Percentiles rank a stretch among this genome's conserved stretches.
phyloP scores from a whole-genome alignment of 2,329 filamentous ascomycete species.

The Trichoderma sp. region DNA sequence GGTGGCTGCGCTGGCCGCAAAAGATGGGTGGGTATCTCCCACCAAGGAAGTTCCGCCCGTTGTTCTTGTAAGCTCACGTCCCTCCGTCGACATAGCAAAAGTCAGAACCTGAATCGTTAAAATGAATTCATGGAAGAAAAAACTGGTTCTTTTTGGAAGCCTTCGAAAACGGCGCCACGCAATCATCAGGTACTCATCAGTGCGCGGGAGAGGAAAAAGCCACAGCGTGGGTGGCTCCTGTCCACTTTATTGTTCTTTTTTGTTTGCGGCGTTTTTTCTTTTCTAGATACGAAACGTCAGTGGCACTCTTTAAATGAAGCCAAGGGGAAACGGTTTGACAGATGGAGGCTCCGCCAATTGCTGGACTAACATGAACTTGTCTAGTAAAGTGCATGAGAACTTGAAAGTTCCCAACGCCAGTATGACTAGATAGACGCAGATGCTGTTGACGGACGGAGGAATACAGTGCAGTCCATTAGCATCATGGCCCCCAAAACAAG shows the following conservation, averaged over 20 bases:
- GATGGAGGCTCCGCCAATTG: background rate
- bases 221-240: background rate
- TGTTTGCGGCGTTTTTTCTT: background rate
- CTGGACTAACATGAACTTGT: background rate
- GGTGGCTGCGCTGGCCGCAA: background rate
- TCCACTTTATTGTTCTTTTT: background rate
- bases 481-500: background rate
- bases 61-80: background rate
- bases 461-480: background rate
- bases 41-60: background rate
- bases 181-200: background rate
- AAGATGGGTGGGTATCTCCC: background rate
- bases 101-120: background rate
- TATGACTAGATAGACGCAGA: background rate
- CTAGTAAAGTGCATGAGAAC: background rate
- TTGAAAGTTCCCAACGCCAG: background rate
- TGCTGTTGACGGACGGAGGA: background rate
- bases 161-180: slow-evolving; percentile 7
- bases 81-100: background rate
- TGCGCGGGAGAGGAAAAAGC: background rate
- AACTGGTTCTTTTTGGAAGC: background rate
- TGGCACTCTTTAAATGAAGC: background rate
- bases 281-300: background rate
- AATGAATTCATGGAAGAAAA: background rate
- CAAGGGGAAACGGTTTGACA: background rate